Evolutionary conservation across 352 stramenopile genomes (phyloP).

Genomic region (Globisporangium perplexum): DNA sequence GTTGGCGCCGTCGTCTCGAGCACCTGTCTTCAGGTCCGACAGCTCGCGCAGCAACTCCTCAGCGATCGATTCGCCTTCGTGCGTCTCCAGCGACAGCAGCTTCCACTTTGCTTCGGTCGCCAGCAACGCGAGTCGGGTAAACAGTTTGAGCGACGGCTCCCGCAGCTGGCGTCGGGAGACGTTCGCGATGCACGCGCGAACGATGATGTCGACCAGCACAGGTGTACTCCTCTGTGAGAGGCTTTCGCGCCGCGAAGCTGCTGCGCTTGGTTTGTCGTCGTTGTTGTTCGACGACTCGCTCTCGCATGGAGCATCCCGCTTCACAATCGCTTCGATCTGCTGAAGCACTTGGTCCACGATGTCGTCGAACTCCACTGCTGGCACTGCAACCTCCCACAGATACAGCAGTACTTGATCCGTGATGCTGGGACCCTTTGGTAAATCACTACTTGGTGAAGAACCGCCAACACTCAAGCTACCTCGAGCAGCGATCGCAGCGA

Average conservation of each 20-base stretch:
- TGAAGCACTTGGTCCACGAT: slow-evolving; percentile 28
- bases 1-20: no score
- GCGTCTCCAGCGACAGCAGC: not conserved
- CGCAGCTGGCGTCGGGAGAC: slow-evolving; percentile 15
- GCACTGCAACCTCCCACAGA: slow-evolving; percentile 30
- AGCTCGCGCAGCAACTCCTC: slow-evolving; percentile 20
- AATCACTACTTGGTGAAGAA: not conserved
- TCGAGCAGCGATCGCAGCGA: slow-evolving; percentile 26
- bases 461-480: not conserved
- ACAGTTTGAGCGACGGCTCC: slow-evolving; percentile 23
- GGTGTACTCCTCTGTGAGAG: not conserved
- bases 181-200: slow-evolving; percentile 21
- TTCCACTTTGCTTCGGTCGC: slow-evolving; percentile 15
- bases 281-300: slow-evolving; percentile 3
- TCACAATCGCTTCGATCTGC: slow-evolving; percentile 32
- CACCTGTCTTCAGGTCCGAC: slow-evolving; percentile 19
- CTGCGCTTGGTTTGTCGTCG: not conserved
- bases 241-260: not conserved
- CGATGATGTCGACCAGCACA: slow-evolving; percentile 17
- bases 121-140: slow-evolving; percentile 29
- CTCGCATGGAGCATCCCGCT: not conserved
- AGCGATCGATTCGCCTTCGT: slow-evolving; percentile 1
- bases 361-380: slow-evolving; percentile 10
- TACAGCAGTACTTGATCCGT: slow-evolving; percentile 30
- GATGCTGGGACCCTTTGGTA: slow-evolving; percentile 8